These are phyloP conservation scores for Alnus rubra DNA, from an alignment of 306 rosid species.

Conservation along the genomic window DNA sequence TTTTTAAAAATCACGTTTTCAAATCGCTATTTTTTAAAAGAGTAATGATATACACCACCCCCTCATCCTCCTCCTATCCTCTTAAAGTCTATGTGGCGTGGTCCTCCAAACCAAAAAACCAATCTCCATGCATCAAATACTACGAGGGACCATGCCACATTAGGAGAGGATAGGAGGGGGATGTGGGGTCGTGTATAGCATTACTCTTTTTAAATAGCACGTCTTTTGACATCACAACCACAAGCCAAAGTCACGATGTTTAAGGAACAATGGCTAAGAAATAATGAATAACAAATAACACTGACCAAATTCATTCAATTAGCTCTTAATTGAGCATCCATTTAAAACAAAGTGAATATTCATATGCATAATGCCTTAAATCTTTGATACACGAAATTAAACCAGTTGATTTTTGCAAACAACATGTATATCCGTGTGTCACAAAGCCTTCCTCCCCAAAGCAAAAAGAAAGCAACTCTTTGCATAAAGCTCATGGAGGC, in stretches of 20 bases:
- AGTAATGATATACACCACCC: no score
- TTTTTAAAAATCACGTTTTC: no score
- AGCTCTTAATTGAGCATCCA: not conserved
- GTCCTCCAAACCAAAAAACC: no score
- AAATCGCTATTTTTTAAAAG: no score
- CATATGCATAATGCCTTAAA: not conserved
- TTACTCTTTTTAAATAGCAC: no score
- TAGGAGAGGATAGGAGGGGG: no score
- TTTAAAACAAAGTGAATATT: not conserved
- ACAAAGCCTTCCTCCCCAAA: not conserved
- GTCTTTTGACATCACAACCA: not conserved
- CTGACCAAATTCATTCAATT: not conserved
- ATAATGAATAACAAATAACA: not conserved
- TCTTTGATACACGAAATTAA: not conserved
- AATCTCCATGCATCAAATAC: no score
- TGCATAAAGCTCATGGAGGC: slow-evolving; percentile 10
- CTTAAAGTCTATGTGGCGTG: no score
- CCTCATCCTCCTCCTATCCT: no score
- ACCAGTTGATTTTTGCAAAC: not conserved
- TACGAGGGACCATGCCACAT: no score
- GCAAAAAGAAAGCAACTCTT: not conserved
- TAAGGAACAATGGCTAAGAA: not conserved
- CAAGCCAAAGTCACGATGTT: not conserved
- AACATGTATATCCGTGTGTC: not conserved
- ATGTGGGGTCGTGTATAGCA: no score